Conservation (phyloP, 768 basidiomycete genomes). For the Crucibulum laeve region DNA sequence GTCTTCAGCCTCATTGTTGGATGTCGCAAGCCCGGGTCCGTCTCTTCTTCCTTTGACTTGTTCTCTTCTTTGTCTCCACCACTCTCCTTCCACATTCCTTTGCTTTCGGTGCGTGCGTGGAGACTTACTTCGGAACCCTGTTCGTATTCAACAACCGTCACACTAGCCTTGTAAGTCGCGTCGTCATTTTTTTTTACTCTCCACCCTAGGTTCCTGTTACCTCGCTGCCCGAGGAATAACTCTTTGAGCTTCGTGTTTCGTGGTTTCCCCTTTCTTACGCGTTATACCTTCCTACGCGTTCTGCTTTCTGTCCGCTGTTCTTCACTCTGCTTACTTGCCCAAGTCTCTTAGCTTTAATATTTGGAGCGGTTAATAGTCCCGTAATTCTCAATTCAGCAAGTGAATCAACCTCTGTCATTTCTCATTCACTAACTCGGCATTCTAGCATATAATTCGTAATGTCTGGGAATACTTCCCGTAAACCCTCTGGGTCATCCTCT, state of each 20-base stretch:
- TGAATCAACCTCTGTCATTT: no score
- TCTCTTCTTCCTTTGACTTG: no score
- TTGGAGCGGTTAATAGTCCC: neutral
- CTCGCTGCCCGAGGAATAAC: neutral
- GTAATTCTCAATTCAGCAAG: neutral
- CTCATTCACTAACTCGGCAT: no score
- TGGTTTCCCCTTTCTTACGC: no score
- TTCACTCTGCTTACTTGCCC: no score
- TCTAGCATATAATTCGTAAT: conserved; percentile 20
- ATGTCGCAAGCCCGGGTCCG: neutral
- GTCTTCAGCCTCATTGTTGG: conserved; percentile 2
- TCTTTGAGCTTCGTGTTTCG: neutral
- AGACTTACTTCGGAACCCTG: neutral
- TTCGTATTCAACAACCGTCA: conserved; percentile 1
- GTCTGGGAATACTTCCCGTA: conserved; percentile 50
- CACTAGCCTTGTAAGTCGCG: conserved; percentile 7
- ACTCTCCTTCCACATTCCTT: conserved; percentile 3
- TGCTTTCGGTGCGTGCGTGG: neutral
- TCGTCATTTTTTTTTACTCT: neutral
- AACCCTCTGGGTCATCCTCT: conserved; percentile 67
- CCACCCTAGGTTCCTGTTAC: neutral
- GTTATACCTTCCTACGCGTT: no score
- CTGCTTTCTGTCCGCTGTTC: no score
- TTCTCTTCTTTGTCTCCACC: no score
- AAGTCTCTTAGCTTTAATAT: neutral